Conservation (phyloP, 148 eudicot species). For the Camellia japonica region DNA sequence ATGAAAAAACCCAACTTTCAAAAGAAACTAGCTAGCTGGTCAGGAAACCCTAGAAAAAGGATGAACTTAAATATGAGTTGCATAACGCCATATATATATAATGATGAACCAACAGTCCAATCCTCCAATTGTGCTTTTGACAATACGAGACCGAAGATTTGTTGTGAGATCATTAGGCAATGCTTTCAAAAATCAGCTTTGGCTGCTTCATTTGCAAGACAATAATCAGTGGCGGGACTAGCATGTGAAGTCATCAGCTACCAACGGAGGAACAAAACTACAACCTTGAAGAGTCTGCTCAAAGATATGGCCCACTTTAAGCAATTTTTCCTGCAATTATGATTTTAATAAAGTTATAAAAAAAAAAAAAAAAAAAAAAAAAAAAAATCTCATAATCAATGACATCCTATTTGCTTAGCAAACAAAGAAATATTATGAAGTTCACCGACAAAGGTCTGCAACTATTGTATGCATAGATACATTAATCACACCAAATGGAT, state of each 20-base stretch:
- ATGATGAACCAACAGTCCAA: neutral
- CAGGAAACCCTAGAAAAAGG: neutral
- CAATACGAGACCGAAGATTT: neutral
- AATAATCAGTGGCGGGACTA: conserved; percentile 7
- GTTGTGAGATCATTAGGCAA: neutral
- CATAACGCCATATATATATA: neutral
- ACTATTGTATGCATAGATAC: neutral
- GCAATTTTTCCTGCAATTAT: conserved; percentile 66
- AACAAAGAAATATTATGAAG: neutral
- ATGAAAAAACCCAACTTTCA: neutral
- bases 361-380: neutral
- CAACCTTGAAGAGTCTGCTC: conserved; percentile 85
- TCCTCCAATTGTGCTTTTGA: neutral
- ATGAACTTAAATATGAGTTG: neutral
- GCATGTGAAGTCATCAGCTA: conserved; percentile 36
- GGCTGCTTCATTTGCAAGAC: neutral
- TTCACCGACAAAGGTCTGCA: neutral
- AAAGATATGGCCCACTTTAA: conserved; percentile 86
- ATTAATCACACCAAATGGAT: neutral
- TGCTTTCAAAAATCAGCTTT: neutral
- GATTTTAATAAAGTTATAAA: neutral
- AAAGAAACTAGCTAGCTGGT: neutral
- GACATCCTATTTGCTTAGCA: conserved; percentile 1
- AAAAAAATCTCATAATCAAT: neutral
- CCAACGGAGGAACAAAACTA: conserved; percentile 75